Percentiles rank a stretch among this genome's conserved stretches.
These are phyloP conservation scores for Neopestalotiopsis sp. DNA, from an alignment of 2,329 filamentous ascomycete species.

Conservation along the genomic window DNA sequence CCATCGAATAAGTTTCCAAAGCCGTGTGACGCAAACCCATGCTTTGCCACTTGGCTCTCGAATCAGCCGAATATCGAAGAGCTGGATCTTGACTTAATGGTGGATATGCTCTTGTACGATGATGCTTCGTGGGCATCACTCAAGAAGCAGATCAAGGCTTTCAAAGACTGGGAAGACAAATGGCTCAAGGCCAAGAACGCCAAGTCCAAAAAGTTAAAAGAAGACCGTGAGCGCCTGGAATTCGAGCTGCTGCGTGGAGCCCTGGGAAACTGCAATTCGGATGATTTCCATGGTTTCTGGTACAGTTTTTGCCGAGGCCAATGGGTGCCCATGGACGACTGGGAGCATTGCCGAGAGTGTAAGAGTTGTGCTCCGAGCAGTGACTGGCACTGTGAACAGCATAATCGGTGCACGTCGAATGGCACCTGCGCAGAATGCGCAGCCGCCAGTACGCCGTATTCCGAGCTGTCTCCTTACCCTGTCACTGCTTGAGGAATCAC, in stretches of 20 bases:
- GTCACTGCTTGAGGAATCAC: slow-evolving; percentile 13
- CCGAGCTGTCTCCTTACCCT: slow-evolving; percentile 24
- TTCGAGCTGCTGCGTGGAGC: slow-evolving; percentile 39
- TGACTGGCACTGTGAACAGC: slow-evolving; percentile 41
- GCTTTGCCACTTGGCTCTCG: slow-evolving; percentile 40
- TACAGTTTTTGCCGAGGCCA: slow-evolving; percentile 40
- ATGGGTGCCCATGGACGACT: slow-evolving; percentile 35
- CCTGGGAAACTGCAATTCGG: slow-evolving; percentile 35
- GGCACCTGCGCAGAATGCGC: slow-evolving; percentile 36
- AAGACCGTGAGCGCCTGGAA: slow-evolving; percentile 38
- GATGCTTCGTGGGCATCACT: slow-evolving; percentile 39
- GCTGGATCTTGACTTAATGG: slow-evolving; percentile 39
- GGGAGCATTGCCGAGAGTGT: slow-evolving; percentile 40
- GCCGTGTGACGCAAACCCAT: slow-evolving; percentile 37
- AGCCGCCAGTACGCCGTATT: slow-evolving; percentile 27
- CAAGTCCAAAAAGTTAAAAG: slow-evolving; percentile 37
- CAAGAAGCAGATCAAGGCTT: slow-evolving; percentile 32
- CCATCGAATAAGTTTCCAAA: slow-evolving; percentile 33
- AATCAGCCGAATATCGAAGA: slow-evolving; percentile 41
- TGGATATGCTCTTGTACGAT: slow-evolving; percentile 40
- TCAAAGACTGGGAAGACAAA: slow-evolving; percentile 37
- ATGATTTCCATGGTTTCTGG: slow-evolving; percentile 38
- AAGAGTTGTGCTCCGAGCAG: slow-evolving; percentile 33
- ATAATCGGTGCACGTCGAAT: slow-evolving; percentile 36
- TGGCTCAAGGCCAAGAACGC: slow-evolving; percentile 36